phyloP scores from a whole-genome alignment of 352 stramenopile genomes.

The Globisporangium solare region DNA sequence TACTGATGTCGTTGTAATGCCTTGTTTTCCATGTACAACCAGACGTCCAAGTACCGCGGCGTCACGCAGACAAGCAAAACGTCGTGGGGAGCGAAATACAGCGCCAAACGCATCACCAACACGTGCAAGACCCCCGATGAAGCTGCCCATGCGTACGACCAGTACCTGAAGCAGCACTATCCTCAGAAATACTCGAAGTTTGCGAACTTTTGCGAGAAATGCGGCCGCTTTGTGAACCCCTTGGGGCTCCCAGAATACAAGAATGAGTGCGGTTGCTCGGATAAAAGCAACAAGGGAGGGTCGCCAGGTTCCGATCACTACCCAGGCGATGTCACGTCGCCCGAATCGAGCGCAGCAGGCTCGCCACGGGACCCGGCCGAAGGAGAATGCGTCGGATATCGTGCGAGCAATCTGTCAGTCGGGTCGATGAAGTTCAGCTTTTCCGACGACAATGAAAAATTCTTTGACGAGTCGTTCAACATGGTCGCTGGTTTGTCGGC shows the following conservation, averaged over 20 bases:
- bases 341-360: constrained; percentile 11
- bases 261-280: constrained; percentile 69
- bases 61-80: constrained; percentile 86
- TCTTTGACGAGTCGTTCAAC: constrained; percentile 55
- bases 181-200: constrained; percentile 84
- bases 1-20: too few species aligned
- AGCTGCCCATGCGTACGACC: constrained; percentile 74
- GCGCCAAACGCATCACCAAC: constrained; percentile 84
- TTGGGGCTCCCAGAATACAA: constrained; percentile 64
- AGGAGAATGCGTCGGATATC: constrained; percentile 32
- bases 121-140: constrained; percentile 87
- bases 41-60: constrained; percentile 86
- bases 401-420: constrained; percentile 63
- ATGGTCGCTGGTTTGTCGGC: constrained; percentile 20
- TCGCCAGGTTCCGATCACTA: constrained; percentile 22
- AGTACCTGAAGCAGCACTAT: constrained; percentile 79
- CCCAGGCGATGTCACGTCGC: constrained; percentile 13
- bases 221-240: constrained; percentile 78
- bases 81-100: constrained; percentile 87
- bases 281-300: constrained; percentile 5
- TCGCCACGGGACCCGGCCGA: constrained; percentile 25
- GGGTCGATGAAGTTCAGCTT: constrained; percentile 73
- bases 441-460: constrained; percentile 57
- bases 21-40: not conserved
- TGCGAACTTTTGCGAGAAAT: constrained; percentile 83